Evolutionary conservation across 345 rosid genomes (phyloP).

Genomic region (Eutrema yunnanense): DNA sequence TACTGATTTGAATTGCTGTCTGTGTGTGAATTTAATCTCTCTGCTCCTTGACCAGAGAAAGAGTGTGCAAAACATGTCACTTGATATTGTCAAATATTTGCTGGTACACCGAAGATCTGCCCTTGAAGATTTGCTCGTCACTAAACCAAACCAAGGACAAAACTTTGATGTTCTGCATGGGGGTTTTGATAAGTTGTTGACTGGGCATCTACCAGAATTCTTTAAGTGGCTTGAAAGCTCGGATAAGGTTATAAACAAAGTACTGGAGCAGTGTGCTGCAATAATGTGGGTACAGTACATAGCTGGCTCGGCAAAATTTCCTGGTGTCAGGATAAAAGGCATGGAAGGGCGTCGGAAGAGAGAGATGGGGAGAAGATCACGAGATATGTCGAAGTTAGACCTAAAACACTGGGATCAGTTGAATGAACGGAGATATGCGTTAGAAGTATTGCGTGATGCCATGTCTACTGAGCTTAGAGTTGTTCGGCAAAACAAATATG

Average conservation of each 20-base stretch:
- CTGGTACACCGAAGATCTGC: constrained; percentile 88
- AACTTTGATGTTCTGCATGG: constrained; percentile 79
- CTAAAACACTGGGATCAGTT: constrained; percentile 91
- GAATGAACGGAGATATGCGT: constrained; percentile 91
- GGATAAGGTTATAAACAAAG: constrained; percentile 69
- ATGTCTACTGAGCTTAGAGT: constrained; percentile 99
- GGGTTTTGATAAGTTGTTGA: constrained; percentile 91
- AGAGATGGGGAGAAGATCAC: constrained; percentile 89
- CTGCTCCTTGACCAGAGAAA: constrained; percentile 76
- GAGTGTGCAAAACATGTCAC: constrained; percentile 76
- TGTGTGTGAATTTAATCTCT: constrained; percentile 80
- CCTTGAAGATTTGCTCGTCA: constrained; percentile 84
- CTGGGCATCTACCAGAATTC: constrained; percentile 67
- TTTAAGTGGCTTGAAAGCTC: constrained; percentile 85
- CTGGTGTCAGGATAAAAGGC: constrained; percentile 90
- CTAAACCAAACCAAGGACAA: constrained; percentile 83
- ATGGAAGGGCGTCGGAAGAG: constrained; percentile 90
- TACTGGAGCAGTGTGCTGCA: constrained; percentile 93
- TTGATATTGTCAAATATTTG: constrained; percentile 76
- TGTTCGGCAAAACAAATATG: constrained; percentile 98
- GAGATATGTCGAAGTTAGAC: constrained; percentile 75
- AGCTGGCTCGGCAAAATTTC: constrained; percentile 92
- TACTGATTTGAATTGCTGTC: constrained; percentile 87
- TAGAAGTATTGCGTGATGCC: constrained; percentile 87
- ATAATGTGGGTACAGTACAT: constrained; percentile 95